Evolutionary conservation across 1,284 basidiomycete species (phyloP), one percentile per base, ranked within the genome.

Genomic region (Apiotrichum siamense): DNA sequence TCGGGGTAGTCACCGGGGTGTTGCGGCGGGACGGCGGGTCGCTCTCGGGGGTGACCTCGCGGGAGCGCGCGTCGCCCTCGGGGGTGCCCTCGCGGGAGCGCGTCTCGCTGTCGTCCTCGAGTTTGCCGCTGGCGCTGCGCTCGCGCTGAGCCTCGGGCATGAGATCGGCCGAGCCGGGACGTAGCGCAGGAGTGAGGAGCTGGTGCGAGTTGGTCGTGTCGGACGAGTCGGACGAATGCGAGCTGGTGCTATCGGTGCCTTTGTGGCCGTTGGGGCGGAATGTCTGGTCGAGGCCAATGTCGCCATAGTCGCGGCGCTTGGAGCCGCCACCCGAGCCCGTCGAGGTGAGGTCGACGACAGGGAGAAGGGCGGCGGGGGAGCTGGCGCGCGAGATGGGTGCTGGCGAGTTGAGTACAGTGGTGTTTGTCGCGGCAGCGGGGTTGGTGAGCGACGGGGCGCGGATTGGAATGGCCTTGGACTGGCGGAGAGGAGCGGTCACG

Each of bases 381-480:
- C 54, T 44, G 4, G 46, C 37, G 37, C 51, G 47, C 7, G 53
- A 20, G 10, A 35, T 44, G 35, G 41, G 18, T 36, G 15, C 10
- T 21, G 35, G 43, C n/a, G 44, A 38, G 17, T 47, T 44, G n/a
- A 35, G 39, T 3, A 44, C 21, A 5, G 47, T 35, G 4, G 62
- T 52, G 37, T 62, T 59, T 3, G 70, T 67, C 2, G 69, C 67
- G 17, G 70, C 60, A 1, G 71, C 65, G 45, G 72, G 66, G 21
- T 64, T 60, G 27, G 65, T 64, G 35, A 73, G 59, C 7, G 64
- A 54, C 20, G 73, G 73, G 1, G 73, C 73, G 12, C 69, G 63
- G 52, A 72, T 72, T 2, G 69, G 66, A 45, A 71, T 69, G 2
- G 73, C 70, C 38, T 67, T 62, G 13, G 67, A 66, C 18, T 60